These are phyloP conservation scores for Gaertneriomyces semiglobifer DNA, from an alignment of 192 early-diverging fungal genomes.

Conservation along the genomic window DNA sequence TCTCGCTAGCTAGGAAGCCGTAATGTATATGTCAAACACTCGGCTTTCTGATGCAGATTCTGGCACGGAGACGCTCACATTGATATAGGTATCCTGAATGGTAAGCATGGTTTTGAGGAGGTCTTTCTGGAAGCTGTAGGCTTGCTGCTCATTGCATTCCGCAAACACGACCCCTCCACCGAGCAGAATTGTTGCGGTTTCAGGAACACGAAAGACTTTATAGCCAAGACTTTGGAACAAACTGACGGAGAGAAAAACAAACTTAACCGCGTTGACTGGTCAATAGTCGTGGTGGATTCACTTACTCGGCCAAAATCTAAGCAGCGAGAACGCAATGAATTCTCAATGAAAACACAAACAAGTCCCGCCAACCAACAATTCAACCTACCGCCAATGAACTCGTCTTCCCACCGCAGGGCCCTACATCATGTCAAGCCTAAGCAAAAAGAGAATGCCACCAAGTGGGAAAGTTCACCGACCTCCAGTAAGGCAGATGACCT, in stretches of 20 bases:
- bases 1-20: constrained; percentile 26
- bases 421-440: constrained; percentile 11
- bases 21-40: constrained; percentile 6
- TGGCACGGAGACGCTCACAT: constrained; percentile 15
- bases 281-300: neutral
- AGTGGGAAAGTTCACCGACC: neutral
- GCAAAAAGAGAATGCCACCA: neutral
- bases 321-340: neutral
- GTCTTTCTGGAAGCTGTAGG: constrained; percentile 42
- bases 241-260: constrained; percentile 5
- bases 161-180: constrained; percentile 34
- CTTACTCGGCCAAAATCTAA: constrained; percentile 24
- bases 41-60: neutral
- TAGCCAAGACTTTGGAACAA: constrained; percentile 43
- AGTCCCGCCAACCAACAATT: neutral
- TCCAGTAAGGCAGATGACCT: constrained; percentile 37
- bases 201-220: constrained; percentile 46
- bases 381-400: constrained; percentile 32
- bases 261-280: neutral
- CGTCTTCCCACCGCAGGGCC: constrained; percentile 46
- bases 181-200: constrained; percentile 40
- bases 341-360: neutral
- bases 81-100: constrained; percentile 43
- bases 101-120: constrained; percentile 40
- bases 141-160: constrained; percentile 18